Percentiles rank a stretch among this genome's conserved stretches.
Evolutionary conservation across 345 rosid species (phyloP).

Genomic region (Eutrema yunnanense): DNA sequence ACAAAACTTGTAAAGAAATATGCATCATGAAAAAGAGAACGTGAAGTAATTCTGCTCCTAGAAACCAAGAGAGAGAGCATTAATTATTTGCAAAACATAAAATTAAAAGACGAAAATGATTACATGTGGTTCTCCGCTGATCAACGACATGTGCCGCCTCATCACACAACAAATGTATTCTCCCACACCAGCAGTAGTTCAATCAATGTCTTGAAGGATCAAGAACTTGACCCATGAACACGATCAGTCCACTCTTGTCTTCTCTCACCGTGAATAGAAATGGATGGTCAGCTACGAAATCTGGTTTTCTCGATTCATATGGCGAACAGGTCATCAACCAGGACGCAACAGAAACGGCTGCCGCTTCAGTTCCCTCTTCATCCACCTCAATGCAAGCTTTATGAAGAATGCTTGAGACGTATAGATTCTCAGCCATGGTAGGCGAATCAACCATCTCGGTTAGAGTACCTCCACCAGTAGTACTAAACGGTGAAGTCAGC

Average conservation of each 20-base stretch:
- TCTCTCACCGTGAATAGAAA: constrained; percentile 55
- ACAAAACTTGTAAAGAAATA: too few species aligned
- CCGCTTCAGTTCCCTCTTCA: constrained; percentile 68
- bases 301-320: background rate
- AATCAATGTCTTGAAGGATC: constrained; percentile 18
- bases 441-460: constrained; percentile 49
- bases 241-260: constrained; percentile 43
- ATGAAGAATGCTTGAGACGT: constrained; percentile 44
- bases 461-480: constrained; percentile 37
- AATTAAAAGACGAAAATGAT: too few species aligned
- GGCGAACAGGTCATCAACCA: background rate
- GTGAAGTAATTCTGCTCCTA: too few species aligned
- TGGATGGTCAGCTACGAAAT: constrained; percentile 65
- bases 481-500: constrained; percentile 41
- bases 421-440: constrained; percentile 15
- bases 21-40: too few species aligned
- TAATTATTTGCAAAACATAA: too few species aligned
- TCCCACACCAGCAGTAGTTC: background rate
- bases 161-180: too few species aligned
- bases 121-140: too few species aligned
- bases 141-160: too few species aligned
- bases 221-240: constrained; percentile 47
- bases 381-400: constrained; percentile 54
- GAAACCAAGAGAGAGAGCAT: too few species aligned
- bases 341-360: constrained; percentile 35